Evolutionary conservation across 306 rosid species (phyloP), one percentile per base, ranked within the genome.

Genomic region (Sophora flavescens): DNA sequence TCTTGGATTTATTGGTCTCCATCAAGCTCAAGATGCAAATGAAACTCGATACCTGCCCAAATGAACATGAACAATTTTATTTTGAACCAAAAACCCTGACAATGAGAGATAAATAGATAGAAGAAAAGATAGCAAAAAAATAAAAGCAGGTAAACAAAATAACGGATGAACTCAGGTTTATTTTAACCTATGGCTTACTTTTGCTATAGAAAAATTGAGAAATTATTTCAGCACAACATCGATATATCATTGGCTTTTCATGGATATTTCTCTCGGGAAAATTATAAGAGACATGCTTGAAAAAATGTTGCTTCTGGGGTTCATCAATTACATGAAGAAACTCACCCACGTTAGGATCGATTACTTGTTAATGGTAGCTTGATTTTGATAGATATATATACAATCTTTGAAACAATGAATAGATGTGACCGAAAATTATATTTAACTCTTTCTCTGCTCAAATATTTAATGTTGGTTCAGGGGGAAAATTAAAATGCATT

Each of bases 1-100:
- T 6, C 22, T 54, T 68, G 71, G 69, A 18, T 30, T 79, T 41
- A 2, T 71, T 38, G 1, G 52, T 58, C 68, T 30, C 80, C 76
- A 82, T 77, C 13, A 18, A 67, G 68, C 41, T 39, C 56, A 45
- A 32, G 41, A 68, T 17, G 33, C 8, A 22, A 6, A 59, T 26
- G 30, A 80, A 80, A 30, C 38, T 69, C 44, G 74, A 36, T 14
- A 36, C 48, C 33, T 66, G 28, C 45, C 18, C 17, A 5, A 6
- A 41, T 59, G 52, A 71, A 9, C 76, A 41, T 51, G 53, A 71
- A 18, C 76, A 74, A 67, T 14, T 39, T 35, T 50, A 26, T 42
- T 42, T 56, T 64, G 35, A 50, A 79, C 71, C 53, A 63, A 33
- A 30, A n/a, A 16, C 17, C 35, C 3, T n/a, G 12, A 42, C 32